Percentiles rank a stretch among this genome's conserved stretches.
Evolutionary conservation across 169 alveolate genomes (phyloP).

Genomic region (Plasmodium berghei): DNA sequence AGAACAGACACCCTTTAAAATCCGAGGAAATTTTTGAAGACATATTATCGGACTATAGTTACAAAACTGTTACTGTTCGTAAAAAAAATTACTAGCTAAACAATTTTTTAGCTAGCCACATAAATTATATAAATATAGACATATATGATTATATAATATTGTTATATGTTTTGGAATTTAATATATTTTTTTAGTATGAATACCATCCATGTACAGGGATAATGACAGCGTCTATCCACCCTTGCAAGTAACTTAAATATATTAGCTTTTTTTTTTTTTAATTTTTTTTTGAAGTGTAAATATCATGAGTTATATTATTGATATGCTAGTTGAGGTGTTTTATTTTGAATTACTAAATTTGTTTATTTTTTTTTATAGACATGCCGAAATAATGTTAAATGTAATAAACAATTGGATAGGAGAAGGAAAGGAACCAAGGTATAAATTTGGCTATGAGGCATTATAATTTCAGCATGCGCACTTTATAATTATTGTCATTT

Average conservation of each 20-base stretch:
- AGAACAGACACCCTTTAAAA: slow-evolving; percentile 86
- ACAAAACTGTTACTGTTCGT: slow-evolving; percentile 90
- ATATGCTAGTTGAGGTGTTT: too few species aligned
- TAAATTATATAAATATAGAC: neutral
- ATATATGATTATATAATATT: neutral
- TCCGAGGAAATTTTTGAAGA: slow-evolving; percentile 92
- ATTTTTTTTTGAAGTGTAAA: neutral
- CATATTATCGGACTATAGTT: slow-evolving; percentile 91
- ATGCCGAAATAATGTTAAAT: slow-evolving; percentile 61
- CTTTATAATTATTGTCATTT: too few species aligned
- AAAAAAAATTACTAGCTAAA: neutral
- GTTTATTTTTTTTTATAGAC: slow-evolving; percentile 18
- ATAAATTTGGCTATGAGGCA: neutral
- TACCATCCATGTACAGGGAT: slow-evolving; percentile 90
- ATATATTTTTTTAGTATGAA: slow-evolving; percentile 76
- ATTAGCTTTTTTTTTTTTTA: neutral
- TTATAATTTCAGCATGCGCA: too few species aligned
- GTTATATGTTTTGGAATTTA: neutral
- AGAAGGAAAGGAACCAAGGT: slow-evolving; percentile 67
- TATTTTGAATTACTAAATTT: too few species aligned
- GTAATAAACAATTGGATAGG: slow-evolving; percentile 62
- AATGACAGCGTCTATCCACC: slow-evolving; percentile 89
- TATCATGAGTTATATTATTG: neutral
- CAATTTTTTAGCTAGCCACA: neutral
- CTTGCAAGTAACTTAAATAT: slow-evolving; percentile 84